phyloP scores from a whole-genome alignment of 305 asterid genomes.

The Rubia occidens region DNA sequence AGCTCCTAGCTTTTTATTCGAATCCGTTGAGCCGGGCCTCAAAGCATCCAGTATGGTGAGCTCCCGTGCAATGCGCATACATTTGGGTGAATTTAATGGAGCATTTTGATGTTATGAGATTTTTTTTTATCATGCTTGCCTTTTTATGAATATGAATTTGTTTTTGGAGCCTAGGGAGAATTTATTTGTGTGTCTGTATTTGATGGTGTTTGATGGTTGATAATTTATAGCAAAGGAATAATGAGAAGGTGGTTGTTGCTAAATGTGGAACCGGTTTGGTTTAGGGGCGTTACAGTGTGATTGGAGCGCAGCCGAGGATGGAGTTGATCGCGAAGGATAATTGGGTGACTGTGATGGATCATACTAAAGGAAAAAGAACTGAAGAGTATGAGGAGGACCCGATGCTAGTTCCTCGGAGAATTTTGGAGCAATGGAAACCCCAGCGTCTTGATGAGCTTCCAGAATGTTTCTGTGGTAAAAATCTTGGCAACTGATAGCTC shows the following conservation, averaged over 20 bases:
- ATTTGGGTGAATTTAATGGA: not conserved
- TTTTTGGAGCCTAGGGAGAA: too few relatives aligned
- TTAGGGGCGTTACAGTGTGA: conserved; percentile 89
- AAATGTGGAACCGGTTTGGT: not conserved
- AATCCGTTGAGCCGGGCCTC: conserved; percentile 77
- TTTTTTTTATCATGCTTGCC: not conserved
- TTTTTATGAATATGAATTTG: not conserved
- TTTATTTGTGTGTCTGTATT: not conserved
- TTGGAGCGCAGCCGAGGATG: conserved; percentile 97
- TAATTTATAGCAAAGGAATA: not conserved
- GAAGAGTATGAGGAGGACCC: conserved; percentile 81
- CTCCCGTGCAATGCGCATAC: not conserved
- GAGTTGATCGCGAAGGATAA: conserved; percentile 86
- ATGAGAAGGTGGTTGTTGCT: not conserved
- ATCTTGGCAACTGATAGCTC: not conserved
- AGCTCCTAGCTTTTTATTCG: conserved; percentile 85
- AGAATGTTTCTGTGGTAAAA: conserved; percentile 81
- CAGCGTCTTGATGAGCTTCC: conserved; percentile 89
- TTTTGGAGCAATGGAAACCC: conserved; percentile 90
- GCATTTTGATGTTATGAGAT: not conserved
- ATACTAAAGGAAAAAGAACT: conserved; percentile 41
- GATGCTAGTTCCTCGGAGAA: conserved; percentile 72
- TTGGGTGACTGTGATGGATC: conserved; percentile 76
- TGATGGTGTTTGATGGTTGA: not conserved
- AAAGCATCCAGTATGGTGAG: conserved; percentile 68